A percentile compares a stretch with the other conserved stretches of the same genome.
These are phyloP conservation scores for Trichophyton verrucosum DNA, from an alignment of 2,329 filamentous ascomycete genomes.

Conservation along the genomic window DNA sequence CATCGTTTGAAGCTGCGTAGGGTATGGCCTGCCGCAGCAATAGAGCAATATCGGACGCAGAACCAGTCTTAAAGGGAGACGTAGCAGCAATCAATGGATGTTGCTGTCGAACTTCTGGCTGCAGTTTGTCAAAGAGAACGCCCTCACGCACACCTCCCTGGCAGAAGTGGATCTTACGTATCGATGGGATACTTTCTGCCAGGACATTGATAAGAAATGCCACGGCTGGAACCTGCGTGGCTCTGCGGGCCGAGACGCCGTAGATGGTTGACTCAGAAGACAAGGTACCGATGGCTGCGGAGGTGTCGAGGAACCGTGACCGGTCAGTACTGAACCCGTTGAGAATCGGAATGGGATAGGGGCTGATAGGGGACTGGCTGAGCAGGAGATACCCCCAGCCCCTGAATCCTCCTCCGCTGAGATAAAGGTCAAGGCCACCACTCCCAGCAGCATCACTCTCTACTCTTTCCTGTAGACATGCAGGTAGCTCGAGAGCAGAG, in stretches of 20 bases:
- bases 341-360: conserved; percentile 73
- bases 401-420: conserved; percentile 80
- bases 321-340: conserved; percentile 57
- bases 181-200: conserved; percentile 53
- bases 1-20: background rate
- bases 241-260: conserved; percentile 67
- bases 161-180: conserved; percentile 68
- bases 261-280: conserved; percentile 38
- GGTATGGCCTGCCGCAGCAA: conserved; percentile 26
- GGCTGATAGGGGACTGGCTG: conserved; percentile 57
- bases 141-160: conserved; percentile 81
- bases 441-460: conserved; percentile 21
- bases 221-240: conserved; percentile 73
- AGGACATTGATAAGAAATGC: conserved; percentile 67
- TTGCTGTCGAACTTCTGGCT: conserved; percentile 45
- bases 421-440: conserved; percentile 57
- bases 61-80: conserved; percentile 38
- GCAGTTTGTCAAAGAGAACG: conserved; percentile 60
- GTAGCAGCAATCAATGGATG: conserved; percentile 57
- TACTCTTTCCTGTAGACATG: conserved; percentile 34
- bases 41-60: conserved; percentile 37
- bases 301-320: conserved; percentile 47
- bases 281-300: conserved; percentile 32
- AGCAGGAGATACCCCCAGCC: conserved; percentile 86
- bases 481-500: conserved; percentile 44